Evolutionary conservation across 202 grass and related monocot genomes (phyloP).

Genomic region (Panicum virgatum): DNA sequence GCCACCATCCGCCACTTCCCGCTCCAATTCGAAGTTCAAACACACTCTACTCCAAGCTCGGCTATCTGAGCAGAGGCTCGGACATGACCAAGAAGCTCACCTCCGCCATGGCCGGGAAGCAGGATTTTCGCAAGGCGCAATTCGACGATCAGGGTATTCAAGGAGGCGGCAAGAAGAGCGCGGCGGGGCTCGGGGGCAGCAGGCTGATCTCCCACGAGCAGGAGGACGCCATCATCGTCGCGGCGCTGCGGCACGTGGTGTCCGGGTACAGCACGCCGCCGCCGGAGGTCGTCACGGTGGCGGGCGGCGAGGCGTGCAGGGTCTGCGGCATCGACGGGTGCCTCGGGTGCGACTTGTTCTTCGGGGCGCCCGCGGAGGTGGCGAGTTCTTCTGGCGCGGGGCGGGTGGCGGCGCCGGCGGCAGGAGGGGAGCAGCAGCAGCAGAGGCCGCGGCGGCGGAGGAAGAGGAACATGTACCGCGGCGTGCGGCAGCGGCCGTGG

Average conservation of each 20-base stretch:
- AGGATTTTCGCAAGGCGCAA: slow-evolving; percentile 12
- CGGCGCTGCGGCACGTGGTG: slow-evolving; percentile 69
- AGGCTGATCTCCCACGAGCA: slow-evolving; percentile 44
- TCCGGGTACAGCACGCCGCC: slow-evolving; percentile 58
- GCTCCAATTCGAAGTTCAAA: slow-evolving; percentile 1
- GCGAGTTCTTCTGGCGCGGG: neutral
- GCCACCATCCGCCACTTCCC: slow-evolving; percentile 17
- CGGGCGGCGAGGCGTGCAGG: slow-evolving; percentile 12
- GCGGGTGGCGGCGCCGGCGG: neutral
- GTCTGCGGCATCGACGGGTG: slow-evolving; percentile 64
- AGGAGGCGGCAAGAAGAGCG: neutral
- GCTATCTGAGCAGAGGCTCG: neutral
- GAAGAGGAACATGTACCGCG: slow-evolving; percentile 66
- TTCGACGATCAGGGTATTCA: slow-evolving; percentile 12
- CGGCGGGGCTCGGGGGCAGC: neutral
- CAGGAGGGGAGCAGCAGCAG: no score
- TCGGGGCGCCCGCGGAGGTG: slow-evolving; percentile 13
- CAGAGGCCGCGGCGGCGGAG: neutral
- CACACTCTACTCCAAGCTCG: neutral
- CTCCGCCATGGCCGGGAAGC: slow-evolving; percentile 44
- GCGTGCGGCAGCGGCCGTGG: slow-evolving; percentile 92
- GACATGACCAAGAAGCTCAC: slow-evolving; percentile 29
- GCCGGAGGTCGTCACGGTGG: slow-evolving; percentile 39
- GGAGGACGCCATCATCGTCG: slow-evolving; percentile 65
- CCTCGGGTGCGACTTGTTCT: slow-evolving; percentile 62